Evolutionary conservation across 257 asterid species (phyloP).

Genomic region (Gynochthodes officinalis): DNA sequence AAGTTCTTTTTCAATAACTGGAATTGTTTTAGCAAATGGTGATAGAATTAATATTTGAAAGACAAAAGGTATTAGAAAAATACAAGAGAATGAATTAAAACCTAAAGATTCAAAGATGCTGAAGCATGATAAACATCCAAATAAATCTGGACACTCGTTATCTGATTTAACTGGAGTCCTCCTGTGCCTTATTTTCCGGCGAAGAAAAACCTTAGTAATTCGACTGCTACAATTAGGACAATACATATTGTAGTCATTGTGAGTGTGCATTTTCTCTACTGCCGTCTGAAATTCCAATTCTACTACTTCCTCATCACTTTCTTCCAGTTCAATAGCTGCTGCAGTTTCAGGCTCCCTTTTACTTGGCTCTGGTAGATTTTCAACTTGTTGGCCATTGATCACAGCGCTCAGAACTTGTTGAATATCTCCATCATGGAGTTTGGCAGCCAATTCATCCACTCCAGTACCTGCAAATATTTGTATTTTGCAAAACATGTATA

Average conservation of each 20-base stretch:
- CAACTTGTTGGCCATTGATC: slow-evolving; percentile 12
- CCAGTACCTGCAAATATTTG: slow-evolving; percentile 12
- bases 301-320: slow-evolving; percentile 44
- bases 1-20: too few relatives aligned
- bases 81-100: neutral
- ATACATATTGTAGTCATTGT: slow-evolving; percentile 32
- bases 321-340: slow-evolving; percentile 23
- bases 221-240: slow-evolving; percentile 58
- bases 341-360: slow-evolving; percentile 15
- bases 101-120: slow-evolving; percentile 51
- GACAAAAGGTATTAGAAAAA: neutral
- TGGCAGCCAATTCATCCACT: slow-evolving; percentile 16
- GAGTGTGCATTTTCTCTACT: slow-evolving; percentile 46
- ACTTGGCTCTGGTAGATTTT: neutral
- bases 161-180: neutral
- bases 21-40: neutral
- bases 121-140: slow-evolving; percentile 67
- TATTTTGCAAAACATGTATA: neutral
- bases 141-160: slow-evolving; percentile 12
- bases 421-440: slow-evolving; percentile 23
- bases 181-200: slow-evolving; percentile 30
- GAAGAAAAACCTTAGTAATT: slow-evolving; percentile 59
- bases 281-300: slow-evolving; percentile 63
- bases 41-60: neutral
- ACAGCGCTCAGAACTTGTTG: slow-evolving; percentile 23